Conservation (phyloP, 768 basidiomycete species). For the Pleurotus tuoliensis region DNA sequence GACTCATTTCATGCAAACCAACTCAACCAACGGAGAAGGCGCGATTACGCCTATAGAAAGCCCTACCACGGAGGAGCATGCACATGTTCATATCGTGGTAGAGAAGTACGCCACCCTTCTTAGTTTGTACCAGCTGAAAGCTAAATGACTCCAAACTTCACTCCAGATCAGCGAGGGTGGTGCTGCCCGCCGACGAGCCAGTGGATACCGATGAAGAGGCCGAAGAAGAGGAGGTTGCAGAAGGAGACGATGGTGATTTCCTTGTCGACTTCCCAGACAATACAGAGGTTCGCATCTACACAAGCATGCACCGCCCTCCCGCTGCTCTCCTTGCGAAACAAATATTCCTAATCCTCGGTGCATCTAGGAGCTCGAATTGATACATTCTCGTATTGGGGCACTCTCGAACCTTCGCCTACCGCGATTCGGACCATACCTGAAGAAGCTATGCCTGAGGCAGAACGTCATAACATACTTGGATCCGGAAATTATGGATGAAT, state of each 20-base stretch:
- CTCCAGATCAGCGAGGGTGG: conserved; percentile 13
- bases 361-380: conserved; percentile 77
- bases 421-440: conserved; percentile 68
- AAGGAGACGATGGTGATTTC: conserved; percentile 63
- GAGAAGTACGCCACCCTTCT: conserved; percentile 1
- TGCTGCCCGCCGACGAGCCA: conserved; percentile 8
- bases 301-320: background rate
- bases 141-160: conserved; percentile 11
- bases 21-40: too few species aligned
- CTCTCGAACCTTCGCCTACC: conserved; percentile 63
- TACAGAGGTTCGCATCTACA: conserved; percentile 57
- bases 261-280: conserved; percentile 80
- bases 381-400: conserved; percentile 74
- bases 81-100: background rate
- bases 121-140: conserved; percentile 19
- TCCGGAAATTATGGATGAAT: conserved; percentile 60
- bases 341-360: conserved; percentile 4
- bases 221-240: conserved; percentile 33
- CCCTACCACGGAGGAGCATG: background rate
- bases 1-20: too few species aligned
- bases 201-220: conserved; percentile 28
- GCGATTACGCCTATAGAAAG: too few species aligned
- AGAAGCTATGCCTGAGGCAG: conserved; percentile 79
- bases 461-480: conserved; percentile 76
- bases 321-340: background rate